Percentiles rank a stretch among this genome's conserved stretches.
Evolutionary conservation across 108 stramenopile genomes (phyloP).

Genomic region (Phaeodactylum tricornutum): DNA sequence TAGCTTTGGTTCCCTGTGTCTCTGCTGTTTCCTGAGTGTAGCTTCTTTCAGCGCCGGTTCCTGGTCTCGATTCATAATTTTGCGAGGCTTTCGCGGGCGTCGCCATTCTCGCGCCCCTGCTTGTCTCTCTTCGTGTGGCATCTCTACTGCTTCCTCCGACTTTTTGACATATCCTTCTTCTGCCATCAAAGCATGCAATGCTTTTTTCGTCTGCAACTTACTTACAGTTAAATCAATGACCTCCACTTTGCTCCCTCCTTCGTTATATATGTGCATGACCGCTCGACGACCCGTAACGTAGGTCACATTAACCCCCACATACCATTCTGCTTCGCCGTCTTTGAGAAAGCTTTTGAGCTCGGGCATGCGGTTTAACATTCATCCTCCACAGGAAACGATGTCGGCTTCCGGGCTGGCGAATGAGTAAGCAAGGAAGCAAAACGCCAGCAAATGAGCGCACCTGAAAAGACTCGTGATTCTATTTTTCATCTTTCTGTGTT

Average conservation of each 20-base stretch:
- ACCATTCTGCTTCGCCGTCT: constrained; percentile 39
- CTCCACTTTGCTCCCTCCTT: constrained; percentile 22
- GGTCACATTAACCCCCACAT: constrained; percentile 33
- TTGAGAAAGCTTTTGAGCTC: constrained; percentile 41
- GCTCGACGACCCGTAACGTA: constrained; percentile 37
- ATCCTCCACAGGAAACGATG: constrained; percentile 43
- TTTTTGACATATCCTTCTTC: constrained; percentile 36
- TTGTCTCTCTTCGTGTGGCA: too few relatives aligned
- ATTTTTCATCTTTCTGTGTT: neutral
- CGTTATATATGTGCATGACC: constrained; percentile 33
- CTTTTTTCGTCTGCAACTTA: constrained; percentile 32
- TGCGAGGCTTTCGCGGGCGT: too few relatives aligned
- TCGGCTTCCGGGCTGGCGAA: constrained; percentile 8
- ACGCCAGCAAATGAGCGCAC: neutral
- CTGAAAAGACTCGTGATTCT: neutral
- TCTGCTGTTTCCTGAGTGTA: too few relatives aligned
- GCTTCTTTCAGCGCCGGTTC: too few relatives aligned
- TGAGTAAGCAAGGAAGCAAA: neutral
- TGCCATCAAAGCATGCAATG: constrained; percentile 40
- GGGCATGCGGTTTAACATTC: constrained; percentile 45
- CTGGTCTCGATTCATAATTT: too few relatives aligned
- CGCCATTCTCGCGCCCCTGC: too few relatives aligned
- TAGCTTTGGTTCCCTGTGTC: too few relatives aligned
- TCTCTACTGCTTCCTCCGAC: too few relatives aligned
- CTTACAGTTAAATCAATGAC: constrained; percentile 24